A percentile compares a stretch with the other conserved stretches of the same genome.
These are phyloP conservation scores for Phytophthora pluvialis DNA, from an alignment of 352 stramenopile genomes.

Conservation along the genomic window DNA sequence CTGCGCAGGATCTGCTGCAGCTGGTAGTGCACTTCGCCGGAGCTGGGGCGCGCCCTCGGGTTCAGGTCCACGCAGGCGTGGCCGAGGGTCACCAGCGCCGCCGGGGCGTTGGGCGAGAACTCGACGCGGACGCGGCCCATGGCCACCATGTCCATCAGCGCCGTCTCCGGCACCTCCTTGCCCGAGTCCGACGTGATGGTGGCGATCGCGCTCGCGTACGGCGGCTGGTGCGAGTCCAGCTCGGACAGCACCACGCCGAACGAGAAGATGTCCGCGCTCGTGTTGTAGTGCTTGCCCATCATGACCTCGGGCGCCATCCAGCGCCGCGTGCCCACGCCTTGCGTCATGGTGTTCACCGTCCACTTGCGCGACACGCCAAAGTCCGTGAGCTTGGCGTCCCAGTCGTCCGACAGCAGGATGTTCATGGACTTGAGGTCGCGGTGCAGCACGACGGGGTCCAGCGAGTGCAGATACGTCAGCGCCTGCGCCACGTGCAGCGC, in stretches of 20 bases:
- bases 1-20: constrained; percentile 37
- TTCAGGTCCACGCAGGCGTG: constrained; percentile 39
- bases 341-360: constrained; percentile 55
- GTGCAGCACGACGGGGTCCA: constrained; percentile 49
- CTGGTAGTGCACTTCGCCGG: constrained; percentile 41
- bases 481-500: constrained; percentile 47
- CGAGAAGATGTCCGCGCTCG: constrained; percentile 53
- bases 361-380: constrained; percentile 57
- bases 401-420: constrained; percentile 43
- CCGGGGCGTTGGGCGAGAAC: constrained; percentile 36
- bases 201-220: constrained; percentile 38
- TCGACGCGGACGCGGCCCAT: constrained; percentile 34
- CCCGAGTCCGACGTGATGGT: constrained; percentile 35
- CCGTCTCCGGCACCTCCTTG: constrained; percentile 35
- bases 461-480: constrained; percentile 60
- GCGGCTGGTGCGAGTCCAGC: constrained; percentile 40
- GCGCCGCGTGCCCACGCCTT: constrained; percentile 39
- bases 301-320: constrained; percentile 68
- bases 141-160: constrained; percentile 43
- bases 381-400: constrained; percentile 59
- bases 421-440: constrained; percentile 73
- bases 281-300: constrained; percentile 39
- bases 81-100: constrained; percentile 25
- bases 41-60: constrained; percentile 27
- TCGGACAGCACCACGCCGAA: constrained; percentile 47